phyloP scores from a whole-genome alignment of 495 filamentous ascomycete genomes.

The Delitschia confertaspora region DNA sequence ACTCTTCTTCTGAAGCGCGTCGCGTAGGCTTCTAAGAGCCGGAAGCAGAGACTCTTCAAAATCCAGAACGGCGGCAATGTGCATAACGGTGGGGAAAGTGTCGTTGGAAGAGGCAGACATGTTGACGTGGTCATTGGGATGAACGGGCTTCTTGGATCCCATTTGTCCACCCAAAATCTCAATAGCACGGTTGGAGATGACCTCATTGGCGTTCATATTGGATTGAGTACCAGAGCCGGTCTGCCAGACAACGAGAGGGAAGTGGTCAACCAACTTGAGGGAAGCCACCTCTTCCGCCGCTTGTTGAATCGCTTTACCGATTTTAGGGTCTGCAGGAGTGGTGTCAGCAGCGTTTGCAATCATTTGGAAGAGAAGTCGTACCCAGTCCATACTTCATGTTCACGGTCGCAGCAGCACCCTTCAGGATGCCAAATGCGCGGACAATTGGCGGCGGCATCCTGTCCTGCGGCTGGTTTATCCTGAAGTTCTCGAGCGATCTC shows the following conservation, averaged over 20 bases:
- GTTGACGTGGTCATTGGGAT: constrained; percentile 99
- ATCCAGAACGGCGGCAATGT: constrained; percentile 93
- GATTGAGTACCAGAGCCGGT: constrained; percentile 97
- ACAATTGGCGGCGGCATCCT: constrained; percentile 93
- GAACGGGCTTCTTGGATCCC: constrained; percentile 95
- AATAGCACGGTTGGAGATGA: constrained; percentile 98
- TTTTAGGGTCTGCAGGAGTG: constrained; percentile 59
- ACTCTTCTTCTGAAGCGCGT: constrained; percentile 81
- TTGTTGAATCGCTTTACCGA: constrained; percentile 89
- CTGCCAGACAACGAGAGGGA: constrained; percentile 98
- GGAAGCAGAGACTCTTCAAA: constrained; percentile 80
- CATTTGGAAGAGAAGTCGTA: constrained; percentile 39
- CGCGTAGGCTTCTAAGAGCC: constrained; percentile 66
- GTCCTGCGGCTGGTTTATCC: constrained; percentile 97
- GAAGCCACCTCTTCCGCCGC: constrained; percentile 88
- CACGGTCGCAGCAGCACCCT: constrained; percentile 90
- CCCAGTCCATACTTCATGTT: constrained; percentile 94
- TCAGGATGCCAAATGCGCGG: constrained; percentile 91
- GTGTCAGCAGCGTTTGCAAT: constrained; percentile 10
- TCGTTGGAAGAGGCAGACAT: constrained; percentile 98
- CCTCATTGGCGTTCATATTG: constrained; percentile 99
- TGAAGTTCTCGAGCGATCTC: constrained; percentile 93
- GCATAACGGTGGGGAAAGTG: constrained; percentile 99
- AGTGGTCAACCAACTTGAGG: constrained; percentile 93
- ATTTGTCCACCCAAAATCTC: constrained; percentile 91